Conservation (phyloP, 148 eudicot species). For the Cornus controversa region DNA sequence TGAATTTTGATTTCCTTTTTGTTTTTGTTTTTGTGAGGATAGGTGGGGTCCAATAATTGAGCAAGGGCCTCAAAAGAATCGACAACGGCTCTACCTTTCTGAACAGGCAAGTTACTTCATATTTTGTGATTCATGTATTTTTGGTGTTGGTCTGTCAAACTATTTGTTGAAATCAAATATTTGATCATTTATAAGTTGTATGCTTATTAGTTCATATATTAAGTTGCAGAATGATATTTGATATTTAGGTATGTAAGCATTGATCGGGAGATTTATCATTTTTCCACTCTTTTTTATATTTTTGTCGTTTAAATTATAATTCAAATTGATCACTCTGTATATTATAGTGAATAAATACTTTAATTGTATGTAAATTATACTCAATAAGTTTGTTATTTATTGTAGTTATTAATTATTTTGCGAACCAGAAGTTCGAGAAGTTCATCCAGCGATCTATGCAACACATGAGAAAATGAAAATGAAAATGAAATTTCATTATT, state of each 20-base stretch:
- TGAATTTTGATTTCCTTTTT: background rate
- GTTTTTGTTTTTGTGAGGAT: constrained; percentile 17
- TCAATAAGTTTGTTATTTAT: no score
- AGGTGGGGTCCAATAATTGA: constrained; percentile 96
- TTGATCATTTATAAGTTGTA: background rate
- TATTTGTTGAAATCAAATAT: background rate
- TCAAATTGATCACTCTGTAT: background rate
- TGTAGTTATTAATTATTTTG: no score
- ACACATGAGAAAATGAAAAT: no score
- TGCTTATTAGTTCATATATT: background rate
- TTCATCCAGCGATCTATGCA: no score
- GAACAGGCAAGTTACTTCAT: constrained; percentile 56
- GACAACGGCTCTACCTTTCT: constrained; percentile 88
- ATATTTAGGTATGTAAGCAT: background rate
- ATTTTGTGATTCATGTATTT: background rate
- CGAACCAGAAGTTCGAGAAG: no score
- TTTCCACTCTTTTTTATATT: background rate
- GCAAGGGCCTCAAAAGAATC: constrained; percentile 61
- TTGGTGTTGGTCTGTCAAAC: background rate
- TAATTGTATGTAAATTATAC: no score
- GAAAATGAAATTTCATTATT: no score
- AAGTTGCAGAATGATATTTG: background rate
- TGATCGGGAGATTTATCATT: background rate
- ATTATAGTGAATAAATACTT: no score
- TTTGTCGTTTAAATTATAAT: background rate